Base-by-base conservation (phyloP, 169 alveolate species). In the Blepharisma undulans region DNA sequence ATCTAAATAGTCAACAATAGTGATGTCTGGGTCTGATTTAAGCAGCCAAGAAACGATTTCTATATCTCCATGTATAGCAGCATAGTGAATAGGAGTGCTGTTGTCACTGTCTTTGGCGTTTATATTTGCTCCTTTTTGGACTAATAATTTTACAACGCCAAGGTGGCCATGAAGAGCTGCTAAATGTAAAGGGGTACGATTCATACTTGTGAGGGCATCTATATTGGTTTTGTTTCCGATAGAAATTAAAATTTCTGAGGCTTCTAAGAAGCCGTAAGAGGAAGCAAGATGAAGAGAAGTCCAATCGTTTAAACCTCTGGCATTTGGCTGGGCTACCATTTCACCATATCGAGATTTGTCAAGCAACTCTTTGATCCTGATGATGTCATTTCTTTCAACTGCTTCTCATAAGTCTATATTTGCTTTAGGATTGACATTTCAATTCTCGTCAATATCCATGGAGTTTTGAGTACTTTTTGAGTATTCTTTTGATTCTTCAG, bases 11-110 rank as follows among this genome's bases (percentile, higher is more conserved):
- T 86, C 36, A 2, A 0, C 8, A 4, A 36, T 27, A 36, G 30
- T 36, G 4, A 76, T 21, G 25, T 16, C 33, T 30, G 87, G 78
- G 59, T 61, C 48, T 5, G 25, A 18, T 6, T 25, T 93, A 29
- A 92, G 79, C 22, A 94, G 77, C 61, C 92, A 94, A 71, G 76
- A 30, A 2, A 94, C 89, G 4, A 92, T 74, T 21, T 92, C 92
- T 25, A 88, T 8, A 71, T 94, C 91, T n/a, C 93, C 93, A 25
- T 94, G 91, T 71, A 79, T 60, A 81, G 89, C 87, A 33, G 92
- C 93, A n/a, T 82, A 89, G 33, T 90, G 88, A 72, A 84, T 32
- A 59, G 78, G 34, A 36, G 77, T 48, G 77, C 60, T 84, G 25
- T 18, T 48, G 7, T 84, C 89, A 25, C 29, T 84, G 34, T 84